Evolutionary conservation across 2,329 filamentous ascomycete genomes (phyloP).

Genomic region (Xylaria polymorpha): DNA sequence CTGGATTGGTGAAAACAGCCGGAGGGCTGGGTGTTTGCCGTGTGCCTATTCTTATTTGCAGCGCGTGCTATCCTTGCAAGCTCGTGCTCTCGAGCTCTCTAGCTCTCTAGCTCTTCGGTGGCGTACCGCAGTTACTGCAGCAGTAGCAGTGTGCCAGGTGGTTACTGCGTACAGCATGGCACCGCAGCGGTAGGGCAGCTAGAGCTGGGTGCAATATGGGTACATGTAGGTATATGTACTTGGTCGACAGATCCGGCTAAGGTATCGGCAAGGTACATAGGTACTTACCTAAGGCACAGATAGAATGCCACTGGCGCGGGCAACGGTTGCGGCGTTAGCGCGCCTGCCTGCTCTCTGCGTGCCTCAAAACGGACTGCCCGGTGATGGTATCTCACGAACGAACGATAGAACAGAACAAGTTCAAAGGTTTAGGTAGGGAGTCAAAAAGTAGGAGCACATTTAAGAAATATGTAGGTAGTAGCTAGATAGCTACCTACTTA

Average conservation of each 20-base stretch:
- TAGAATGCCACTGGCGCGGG: not conserved
- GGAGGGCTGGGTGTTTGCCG: not conserved
- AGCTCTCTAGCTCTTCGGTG: not conserved
- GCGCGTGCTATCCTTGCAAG: constrained; percentile 27
- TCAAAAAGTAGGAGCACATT: no score
- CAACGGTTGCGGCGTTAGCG: constrained; percentile 4
- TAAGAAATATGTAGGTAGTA: no score
- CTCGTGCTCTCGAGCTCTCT: not conserved
- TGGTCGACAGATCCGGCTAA: not conserved
- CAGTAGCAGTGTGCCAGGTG: no score
- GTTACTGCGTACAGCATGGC: constrained; percentile 4
- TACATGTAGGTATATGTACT: constrained; percentile 6
- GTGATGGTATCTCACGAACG: no score
- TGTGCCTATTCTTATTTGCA: constrained; percentile 16
- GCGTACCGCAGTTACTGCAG: not conserved
- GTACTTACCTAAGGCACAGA: not conserved
- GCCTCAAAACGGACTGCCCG: no score
- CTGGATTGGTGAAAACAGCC: constrained; percentile 7
- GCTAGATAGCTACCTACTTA: no score
- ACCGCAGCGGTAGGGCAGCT: not conserved
- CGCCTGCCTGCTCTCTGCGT: not conserved
- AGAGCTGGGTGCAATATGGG: not conserved
- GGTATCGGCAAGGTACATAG: not conserved
- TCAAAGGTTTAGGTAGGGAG: no score
- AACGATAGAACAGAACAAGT: no score